Base-by-base conservation (phyloP, 2,329 filamentous ascomycete genomes). In the Pseudocercospora pini-densiflorae region DNA sequence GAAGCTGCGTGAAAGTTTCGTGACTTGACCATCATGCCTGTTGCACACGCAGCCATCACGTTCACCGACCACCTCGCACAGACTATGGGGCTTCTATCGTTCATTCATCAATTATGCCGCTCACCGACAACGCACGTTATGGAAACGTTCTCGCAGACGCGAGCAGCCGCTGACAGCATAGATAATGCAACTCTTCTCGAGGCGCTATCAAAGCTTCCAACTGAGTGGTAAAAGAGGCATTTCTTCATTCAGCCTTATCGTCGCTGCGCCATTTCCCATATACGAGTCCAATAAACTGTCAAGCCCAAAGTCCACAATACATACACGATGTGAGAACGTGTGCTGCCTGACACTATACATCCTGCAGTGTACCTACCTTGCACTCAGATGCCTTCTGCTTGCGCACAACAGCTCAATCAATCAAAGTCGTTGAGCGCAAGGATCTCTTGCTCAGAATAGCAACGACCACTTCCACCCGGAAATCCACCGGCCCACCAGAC, bases 81-180 rank as follows among this genome's bases (percentile, higher is more conserved):
- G 24, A 21, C 9, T 31, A 27, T 36, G 21, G 40, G 14, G 36
- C 19, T 1, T 27, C 21, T 19, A 36, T 31, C 33, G 54, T 21
- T 33, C 31, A 16, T 19, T 16, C 9, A 16, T 45, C 21, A 24
- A 24, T 45, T 6, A 24, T 47, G 33, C 40, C 19, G 57, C 36
- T 31, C 27, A 10, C 51, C 27, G 40, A 43, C 40, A 14, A 24
- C 51, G 57, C 57, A 59, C 57, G 57, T 59, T 59, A 29, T 47
- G 21, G 16, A 9, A 59, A 59, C 57, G 36, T 27, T 21, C 33
- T 59, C 36, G 36, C 57, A 59, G 57, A 59, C 27, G 33, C 33
- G 33, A 27, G n/a, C 31, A 59, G 57, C 57, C 57, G 33, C 57
- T 59, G 36, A 59, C 57, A 59, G 57, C 57, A 45, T 59, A 58